Evolutionary conservation across 371 early-diverging fungal species (phyloP), one percentile per base, ranked within the genome.

Genomic region (Apophysomyces elegans): DNA sequence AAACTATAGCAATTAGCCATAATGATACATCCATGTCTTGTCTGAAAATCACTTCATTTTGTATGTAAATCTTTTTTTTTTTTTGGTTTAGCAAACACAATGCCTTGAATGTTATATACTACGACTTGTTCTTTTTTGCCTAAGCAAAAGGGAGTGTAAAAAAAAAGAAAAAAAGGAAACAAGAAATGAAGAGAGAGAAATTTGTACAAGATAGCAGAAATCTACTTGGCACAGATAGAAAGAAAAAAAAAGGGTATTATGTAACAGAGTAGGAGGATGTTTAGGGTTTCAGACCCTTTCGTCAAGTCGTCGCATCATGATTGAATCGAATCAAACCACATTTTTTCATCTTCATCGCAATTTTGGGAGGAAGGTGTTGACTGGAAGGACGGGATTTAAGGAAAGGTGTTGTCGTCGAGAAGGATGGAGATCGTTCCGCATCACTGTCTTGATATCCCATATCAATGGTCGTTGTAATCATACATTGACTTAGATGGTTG

Each of bases 381-480:
- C 74, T 67, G 39, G 68, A 67, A 18, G 65, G 68, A 54, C 67
- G 72, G 5, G 58, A 65, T 7, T 59, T 46, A 7, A 47, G 59
- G n/a, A 59, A 60, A 12, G 4, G 56, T 61, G 7, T 61, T 45
- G 47, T 41, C 21, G 36, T 11, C 5, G 56, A 26, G 58, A 18
- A 56, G 36, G 16, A 45, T 38, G 39, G 37, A 37, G 56, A 36
- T 50, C 36, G 9, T 46, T 36, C 18, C 38, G 14, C 44, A 45
- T 59, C 16, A 60, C 63, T n/a, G 65, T 65, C 71, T 61, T 71
- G 64, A 62, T 84, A 86, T 5, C 89, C 86, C 38, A 90, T 85
- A 65, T 90, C 91, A 37, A 91, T 67, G n/a, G 83, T 84, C 54
- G 88, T 88, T 0, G 90, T 91, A 67, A 88, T 90, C 66, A 91